Base-by-base conservation (phyloP, 495 filamentous ascomycete genomes). In the Bacidia rubella region DNA sequence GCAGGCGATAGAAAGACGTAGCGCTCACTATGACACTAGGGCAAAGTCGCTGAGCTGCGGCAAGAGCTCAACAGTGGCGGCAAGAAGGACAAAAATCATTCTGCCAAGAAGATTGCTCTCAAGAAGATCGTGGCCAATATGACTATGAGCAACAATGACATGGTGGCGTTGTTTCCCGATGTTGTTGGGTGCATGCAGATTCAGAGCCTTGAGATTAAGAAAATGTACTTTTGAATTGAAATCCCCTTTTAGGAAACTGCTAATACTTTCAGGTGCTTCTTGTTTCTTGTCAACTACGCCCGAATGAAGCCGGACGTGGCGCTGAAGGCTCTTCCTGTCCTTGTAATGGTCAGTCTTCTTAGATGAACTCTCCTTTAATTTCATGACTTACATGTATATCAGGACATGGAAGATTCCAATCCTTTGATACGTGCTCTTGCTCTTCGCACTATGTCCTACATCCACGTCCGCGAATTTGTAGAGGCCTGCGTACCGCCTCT, bases 111-210 rank as follows among this genome's bases (percentile, higher is more conserved):
- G 78, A 95, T 95, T 63, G 90, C 92, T 25, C 75, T 99, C 48
- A 99, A 99, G 80, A 96, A 96, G 75, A 97, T 99, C 58, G 92
- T 99, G 62, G 92, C 92, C 59, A 99, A 97, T 64, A 97, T 99
- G 92, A 97, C 92, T 51, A 97, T 97, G 92, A 95, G 88, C 77
- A 99, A 97, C 67, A 99, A 99, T 61, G 92, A 99, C 67, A 99
- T 99, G 92, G 84, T 96, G 49, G 87, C 85, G 21, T 70, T 99
- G 54, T 99, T 99, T 59, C 89, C 93, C 22, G 92, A 99, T 66
- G 82, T 99, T 35, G 82, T 97, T 59, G 81, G 72, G 47, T 95
- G 89, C 72, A 99, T 99, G 92, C 80, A 83, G 53, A 84, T 97
- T 51, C 83, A 83, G 42, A 90, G 83, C 58, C 70, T 97, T 64